phyloP scores from a whole-genome alignment of 495 filamentous ascomycete species.

The Chaetomium fimeti region DNA sequence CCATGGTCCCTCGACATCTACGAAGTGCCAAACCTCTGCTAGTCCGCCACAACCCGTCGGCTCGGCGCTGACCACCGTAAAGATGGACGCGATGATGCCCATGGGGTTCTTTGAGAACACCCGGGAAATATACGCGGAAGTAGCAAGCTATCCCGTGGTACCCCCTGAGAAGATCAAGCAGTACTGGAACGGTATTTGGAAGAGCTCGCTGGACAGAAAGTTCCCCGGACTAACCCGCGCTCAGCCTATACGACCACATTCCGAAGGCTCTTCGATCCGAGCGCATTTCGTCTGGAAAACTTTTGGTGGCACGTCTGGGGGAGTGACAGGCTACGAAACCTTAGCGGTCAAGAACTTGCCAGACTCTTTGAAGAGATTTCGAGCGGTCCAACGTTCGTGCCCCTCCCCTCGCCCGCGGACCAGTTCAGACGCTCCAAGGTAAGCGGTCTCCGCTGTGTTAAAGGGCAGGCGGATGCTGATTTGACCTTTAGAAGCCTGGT shows the following conservation, averaged over 20 bases:
- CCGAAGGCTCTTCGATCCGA: conserved; percentile 51
- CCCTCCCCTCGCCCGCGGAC: conserved; percentile 44
- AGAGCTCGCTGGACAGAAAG: not conserved
- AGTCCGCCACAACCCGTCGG: not conserved
- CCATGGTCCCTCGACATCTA: not conserved
- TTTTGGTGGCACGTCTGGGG: conserved; percentile 60
- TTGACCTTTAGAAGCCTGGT: conserved; percentile 9
- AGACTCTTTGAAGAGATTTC: conserved; percentile 51
- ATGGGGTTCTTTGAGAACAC: conserved; percentile 50
- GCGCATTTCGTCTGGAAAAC: conserved; percentile 53
- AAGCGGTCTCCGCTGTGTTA: conserved; percentile 15
- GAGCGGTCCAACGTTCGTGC: conserved; percentile 49
- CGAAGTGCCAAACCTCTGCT: conserved; percentile 1
- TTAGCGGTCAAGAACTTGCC: conserved; percentile 48
- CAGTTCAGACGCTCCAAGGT: conserved; percentile 45
- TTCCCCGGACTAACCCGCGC: not conserved
- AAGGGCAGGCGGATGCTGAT: conserved; percentile 15
- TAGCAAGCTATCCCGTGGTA: conserved; percentile 49
- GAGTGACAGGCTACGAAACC: conserved; percentile 43
- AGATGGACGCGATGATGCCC: conserved; percentile 25
- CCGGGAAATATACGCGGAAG: conserved; percentile 43
- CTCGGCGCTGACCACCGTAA: conserved; percentile 4
- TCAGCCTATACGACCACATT: conserved; percentile 55
- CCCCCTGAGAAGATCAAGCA: conserved; percentile 50
- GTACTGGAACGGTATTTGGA: conserved; percentile 51